Conservation (phyloP, 345 rosid genomes). For the Ceriops decandra region DNA sequence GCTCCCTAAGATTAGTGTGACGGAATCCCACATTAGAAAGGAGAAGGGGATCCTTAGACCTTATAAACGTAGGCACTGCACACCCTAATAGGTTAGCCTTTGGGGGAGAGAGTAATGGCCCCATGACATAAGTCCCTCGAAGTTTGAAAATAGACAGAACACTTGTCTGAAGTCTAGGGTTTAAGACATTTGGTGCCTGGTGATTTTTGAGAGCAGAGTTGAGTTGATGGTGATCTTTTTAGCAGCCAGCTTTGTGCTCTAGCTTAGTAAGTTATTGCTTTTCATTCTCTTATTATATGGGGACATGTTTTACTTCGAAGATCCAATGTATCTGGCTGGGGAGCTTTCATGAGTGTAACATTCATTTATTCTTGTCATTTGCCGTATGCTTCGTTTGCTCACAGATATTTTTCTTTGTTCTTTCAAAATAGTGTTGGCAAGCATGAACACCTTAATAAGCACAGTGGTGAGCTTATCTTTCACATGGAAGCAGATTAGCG, state of each 20-base stretch:
- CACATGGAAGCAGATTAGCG: conserved; percentile 97
- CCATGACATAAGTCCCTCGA: too few species aligned
- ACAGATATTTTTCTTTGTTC: conserved; percentile 5
- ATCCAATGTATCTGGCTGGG: conserved; percentile 98
- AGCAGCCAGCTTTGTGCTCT: neutral
- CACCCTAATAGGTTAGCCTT: too few species aligned
- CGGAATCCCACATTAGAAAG: too few species aligned
- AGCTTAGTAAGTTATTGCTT: neutral
- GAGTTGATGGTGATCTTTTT: neutral
- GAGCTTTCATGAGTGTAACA: conserved; percentile 94
- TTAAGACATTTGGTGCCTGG: too few species aligned
- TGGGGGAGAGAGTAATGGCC: too few species aligned
- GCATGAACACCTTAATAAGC: conserved; percentile 90
- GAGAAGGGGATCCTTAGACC: too few species aligned
- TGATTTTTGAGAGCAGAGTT: neutral
- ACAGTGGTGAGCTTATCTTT: conserved; percentile 95
- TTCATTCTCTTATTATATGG: neutral
- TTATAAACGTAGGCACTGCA: too few species aligned
- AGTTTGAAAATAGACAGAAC: too few species aligned
- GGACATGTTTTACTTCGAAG: conserved; percentile 90
- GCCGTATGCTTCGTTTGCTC: conserved; percentile 6
- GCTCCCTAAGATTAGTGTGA: neutral
- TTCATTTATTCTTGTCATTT: conserved; percentile 5
- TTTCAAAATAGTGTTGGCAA: conserved; percentile 86
- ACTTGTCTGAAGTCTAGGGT: too few species aligned